Evolutionary conservation across 257 asterid genomes (phyloP), one percentile per base, ranked within the genome.

Genomic region (Phtheirospermum japonicum): DNA sequence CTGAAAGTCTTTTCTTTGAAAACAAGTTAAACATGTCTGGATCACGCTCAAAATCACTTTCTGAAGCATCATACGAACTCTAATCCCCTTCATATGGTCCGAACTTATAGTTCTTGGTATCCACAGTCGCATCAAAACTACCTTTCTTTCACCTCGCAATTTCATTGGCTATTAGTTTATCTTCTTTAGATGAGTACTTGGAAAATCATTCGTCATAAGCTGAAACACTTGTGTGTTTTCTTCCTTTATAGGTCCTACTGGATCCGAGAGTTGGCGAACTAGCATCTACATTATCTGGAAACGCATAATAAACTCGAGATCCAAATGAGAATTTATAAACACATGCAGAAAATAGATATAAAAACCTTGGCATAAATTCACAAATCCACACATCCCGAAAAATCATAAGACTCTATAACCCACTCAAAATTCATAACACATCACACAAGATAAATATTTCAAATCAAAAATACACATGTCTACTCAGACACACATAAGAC

Each of bases 71-170:
- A 76, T 53, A 75, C 14, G 82, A 79, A 72, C 81, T 81, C 79
- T 79, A 87, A 58, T 83, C 84, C 51, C 78, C 85, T 23, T 79
- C 79, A 75, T 78, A 83, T 48, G 85, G 83, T 73, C 67, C 74
- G 61, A 68, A 56, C 52, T 74, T 69, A 63, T 77, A 49, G 63
- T 71, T 55, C 20, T 34, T 54, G 40, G 70, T 57, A 75, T 52
- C 65, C 51, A 53, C 63, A 37, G 40, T 63, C 65, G 72, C 74
- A 7, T 74, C 74, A 58, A 52, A 69, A 54, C 67, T 70, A 52
- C 74, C 70, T 65, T 68, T 76, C 74, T 77, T 69, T 36, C 63
- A 71, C 74, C 77, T 79, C 3, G 85, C 76, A 59, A 83, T 63
- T 63, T 69, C 74, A 77, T 73, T 77, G 55, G 96, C 86, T 46